These are phyloP conservation scores for Aspergillus persii DNA, from an alignment of 2,329 filamentous ascomycete species.

Conservation along the genomic window DNA sequence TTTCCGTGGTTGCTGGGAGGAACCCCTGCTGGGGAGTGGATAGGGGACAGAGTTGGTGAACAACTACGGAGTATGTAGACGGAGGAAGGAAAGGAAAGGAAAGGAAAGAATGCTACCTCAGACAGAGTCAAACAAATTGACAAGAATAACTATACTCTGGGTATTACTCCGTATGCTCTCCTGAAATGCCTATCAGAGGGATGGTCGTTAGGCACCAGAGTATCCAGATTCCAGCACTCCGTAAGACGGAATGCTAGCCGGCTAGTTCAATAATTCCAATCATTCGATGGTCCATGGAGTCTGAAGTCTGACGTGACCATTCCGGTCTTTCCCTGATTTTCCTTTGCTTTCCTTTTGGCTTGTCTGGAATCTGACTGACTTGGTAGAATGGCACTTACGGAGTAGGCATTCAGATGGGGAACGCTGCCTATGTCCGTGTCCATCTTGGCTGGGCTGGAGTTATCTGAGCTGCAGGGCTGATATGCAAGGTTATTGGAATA, in stretches of 20 bases:
- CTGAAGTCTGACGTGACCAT: background rate
- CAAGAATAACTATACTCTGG: no score
- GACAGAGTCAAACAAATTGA: no score
- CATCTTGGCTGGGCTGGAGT: background rate
- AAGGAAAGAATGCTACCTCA: background rate
- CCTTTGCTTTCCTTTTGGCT: background rate
- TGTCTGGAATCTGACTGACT: background rate
- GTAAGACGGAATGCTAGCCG: background rate
- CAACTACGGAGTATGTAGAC: no score
- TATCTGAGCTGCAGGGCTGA: no score
- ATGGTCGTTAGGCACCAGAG: slow-evolving; percentile 14
- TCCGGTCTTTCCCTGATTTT: background rate
- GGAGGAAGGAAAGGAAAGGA: background rate
- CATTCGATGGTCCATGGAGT: no score
- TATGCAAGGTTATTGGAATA: no score
- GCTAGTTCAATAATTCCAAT: background rate
- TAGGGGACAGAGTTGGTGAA: background rate
- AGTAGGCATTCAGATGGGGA: background rate
- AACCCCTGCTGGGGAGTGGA: background rate
- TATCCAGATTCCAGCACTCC: background rate
- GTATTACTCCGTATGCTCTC: no score
- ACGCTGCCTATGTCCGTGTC: background rate
- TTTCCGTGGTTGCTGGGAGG: background rate
- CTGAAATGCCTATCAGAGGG: background rate
- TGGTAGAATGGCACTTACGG: no score